These are phyloP conservation scores for Kondoa subrosea DNA, from an alignment of 768 basidiomycete genomes.

Conservation along the genomic window DNA sequence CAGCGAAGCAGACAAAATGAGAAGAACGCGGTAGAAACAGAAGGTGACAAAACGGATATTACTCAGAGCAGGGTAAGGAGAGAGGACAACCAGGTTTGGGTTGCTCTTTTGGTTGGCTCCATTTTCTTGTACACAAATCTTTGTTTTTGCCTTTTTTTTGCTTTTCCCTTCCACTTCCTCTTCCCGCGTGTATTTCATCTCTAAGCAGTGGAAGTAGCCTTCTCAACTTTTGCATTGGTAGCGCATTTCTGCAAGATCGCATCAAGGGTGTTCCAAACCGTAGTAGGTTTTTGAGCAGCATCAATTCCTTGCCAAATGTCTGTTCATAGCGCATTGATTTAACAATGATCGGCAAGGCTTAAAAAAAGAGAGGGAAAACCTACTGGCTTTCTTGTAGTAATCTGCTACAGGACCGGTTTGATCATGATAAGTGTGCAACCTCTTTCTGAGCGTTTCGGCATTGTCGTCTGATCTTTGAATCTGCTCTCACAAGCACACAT, in stretches of 20 bases:
- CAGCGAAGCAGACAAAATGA: too few species aligned
- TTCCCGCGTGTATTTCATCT: neutral
- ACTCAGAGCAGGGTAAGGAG: too few species aligned
- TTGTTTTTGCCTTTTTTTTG: neutral
- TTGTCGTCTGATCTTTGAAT: conserved; percentile 97
- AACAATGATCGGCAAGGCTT: neutral
- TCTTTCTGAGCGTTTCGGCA: conserved; percentile 79
- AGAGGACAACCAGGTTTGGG: too few species aligned
- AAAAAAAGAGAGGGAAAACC: neutral
- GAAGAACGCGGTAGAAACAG: too few species aligned
- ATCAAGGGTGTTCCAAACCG: conserved; percentile 51
- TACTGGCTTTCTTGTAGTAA: conserved; percentile 79
- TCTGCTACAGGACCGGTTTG: conserved; percentile 92
- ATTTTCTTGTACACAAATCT: neutral
- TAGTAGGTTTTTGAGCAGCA: conserved; percentile 74
- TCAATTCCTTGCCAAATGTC: conserved; percentile 63
- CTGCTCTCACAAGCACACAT: neutral
- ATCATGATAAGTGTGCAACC: conserved; percentile 69
- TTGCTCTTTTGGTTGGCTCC: neutral
- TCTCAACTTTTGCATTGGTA: conserved; percentile 7
- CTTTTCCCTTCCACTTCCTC: neutral
- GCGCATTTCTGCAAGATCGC: conserved; percentile 22
- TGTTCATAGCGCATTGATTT: neutral
- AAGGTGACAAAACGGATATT: too few species aligned
- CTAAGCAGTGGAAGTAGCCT: conserved; percentile 8